These are phyloP conservation scores for Aspergillus neoniger DNA, from an alignment of 2,329 filamentous ascomycete genomes.

Conservation along the genomic window DNA sequence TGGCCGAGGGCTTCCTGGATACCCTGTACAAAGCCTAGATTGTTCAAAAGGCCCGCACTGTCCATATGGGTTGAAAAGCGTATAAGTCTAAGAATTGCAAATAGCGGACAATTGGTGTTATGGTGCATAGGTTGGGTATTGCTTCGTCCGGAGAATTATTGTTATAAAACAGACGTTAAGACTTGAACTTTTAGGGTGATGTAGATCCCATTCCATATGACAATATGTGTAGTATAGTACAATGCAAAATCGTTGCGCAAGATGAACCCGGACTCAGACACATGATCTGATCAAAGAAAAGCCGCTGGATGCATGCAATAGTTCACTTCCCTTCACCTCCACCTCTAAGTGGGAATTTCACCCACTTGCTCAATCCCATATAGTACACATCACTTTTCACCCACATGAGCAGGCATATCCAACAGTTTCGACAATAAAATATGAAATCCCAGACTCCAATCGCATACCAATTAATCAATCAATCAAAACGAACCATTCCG, in stretches of 20 bases:
- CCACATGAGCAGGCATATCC: no score
- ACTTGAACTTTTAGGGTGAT: neutral
- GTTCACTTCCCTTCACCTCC: neutral
- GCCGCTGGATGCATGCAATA: constrained; percentile 24
- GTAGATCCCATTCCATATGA: neutral
- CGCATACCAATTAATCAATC: no score
- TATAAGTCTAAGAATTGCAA: constrained; percentile 2
- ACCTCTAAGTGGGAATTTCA: neutral
- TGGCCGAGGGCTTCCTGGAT: constrained; percentile 90
- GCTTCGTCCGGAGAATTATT: neutral
- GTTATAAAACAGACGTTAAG: neutral
- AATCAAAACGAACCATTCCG: no score
- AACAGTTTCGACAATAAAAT: neutral
- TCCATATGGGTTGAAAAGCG: constrained; percentile 17
- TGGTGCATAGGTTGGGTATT: constrained; percentile 6
- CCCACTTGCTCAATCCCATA: neutral
- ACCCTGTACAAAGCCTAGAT: constrained; percentile 80
- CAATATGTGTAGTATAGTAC: constrained; percentile 13
- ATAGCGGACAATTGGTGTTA: constrained; percentile 17
- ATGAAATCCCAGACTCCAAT: neutral
- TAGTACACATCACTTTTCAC: no score
- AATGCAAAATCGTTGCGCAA: neutral
- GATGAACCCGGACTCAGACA: neutral
- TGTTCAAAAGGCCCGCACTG: constrained; percentile 7
- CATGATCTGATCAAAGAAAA: neutral